These are phyloP conservation scores for Heteromeles arbutifolia DNA, from an alignment of 306 rosid genomes.

Conservation along the genomic window DNA sequence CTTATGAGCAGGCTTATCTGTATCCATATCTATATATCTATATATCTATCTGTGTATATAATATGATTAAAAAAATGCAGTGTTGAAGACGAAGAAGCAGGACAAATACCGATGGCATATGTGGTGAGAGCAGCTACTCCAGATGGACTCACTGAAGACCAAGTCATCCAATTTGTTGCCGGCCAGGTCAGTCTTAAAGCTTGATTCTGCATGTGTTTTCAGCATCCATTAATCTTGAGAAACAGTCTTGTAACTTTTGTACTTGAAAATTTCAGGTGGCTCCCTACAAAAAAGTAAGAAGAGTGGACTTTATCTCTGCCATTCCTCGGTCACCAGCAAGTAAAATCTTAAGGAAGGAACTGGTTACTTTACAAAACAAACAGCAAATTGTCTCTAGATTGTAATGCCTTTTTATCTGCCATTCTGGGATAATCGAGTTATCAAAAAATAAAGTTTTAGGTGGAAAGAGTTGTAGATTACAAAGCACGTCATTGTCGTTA, in stretches of 20 bases:
- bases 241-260: neutral
- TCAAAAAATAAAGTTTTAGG: neutral
- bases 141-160: conserved; percentile 45
- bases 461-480: neutral
- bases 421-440: neutral
- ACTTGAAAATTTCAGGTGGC: conserved; percentile 62
- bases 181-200: conserved; percentile 39
- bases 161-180: conserved; percentile 76
- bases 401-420: conserved; percentile 18
- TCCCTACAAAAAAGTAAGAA: conserved; percentile 77
- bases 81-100: conserved; percentile 74
- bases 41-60: conserved; percentile 8
- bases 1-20: neutral
- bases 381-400: conserved; percentile 40
- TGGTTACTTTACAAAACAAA: conserved; percentile 46
- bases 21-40: neutral
- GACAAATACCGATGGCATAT: conserved; percentile 88
- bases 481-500: neutral
- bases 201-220: neutral
- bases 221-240: neutral
- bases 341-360: conserved; percentile 86
- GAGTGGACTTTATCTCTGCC: conserved; percentile 47
- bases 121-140: conserved; percentile 55
- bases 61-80: conserved; percentile 24
- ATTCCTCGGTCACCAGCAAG: conserved; percentile 88